A percentile compares a stretch with the other conserved stretches of the same genome.
Evolutionary conservation across 306 rosid genomes (phyloP).

Genomic region (cucumber (Cucumis sativus)): Cucumber_9930_V3 NC_026658.2:14468501-14469000

Average conservation of each 20-base stretch:
- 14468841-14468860: background rate
- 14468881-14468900: background rate
- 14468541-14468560: background rate
- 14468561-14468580: background rate
- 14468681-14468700: no score
- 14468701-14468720: no score
- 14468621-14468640: background rate
- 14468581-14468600: background rate
- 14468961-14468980: background rate
- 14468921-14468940: background rate
- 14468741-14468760: no score
- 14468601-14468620: background rate
- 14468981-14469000: background rate
- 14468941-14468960: background rate
- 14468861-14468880: background rate
- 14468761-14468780: no score
- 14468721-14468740: no score
- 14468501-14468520: conserved; percentile 2
- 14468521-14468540: conserved; percentile 5
- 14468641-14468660: background rate
- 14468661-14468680: no score
- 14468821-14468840: background rate
- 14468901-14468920: background rate
- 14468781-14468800: no score
- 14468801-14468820: no score